Evolutionary conservation across 805 yeast genomes (phyloP).

Genomic region (Kuraishia ogatae): DNA sequence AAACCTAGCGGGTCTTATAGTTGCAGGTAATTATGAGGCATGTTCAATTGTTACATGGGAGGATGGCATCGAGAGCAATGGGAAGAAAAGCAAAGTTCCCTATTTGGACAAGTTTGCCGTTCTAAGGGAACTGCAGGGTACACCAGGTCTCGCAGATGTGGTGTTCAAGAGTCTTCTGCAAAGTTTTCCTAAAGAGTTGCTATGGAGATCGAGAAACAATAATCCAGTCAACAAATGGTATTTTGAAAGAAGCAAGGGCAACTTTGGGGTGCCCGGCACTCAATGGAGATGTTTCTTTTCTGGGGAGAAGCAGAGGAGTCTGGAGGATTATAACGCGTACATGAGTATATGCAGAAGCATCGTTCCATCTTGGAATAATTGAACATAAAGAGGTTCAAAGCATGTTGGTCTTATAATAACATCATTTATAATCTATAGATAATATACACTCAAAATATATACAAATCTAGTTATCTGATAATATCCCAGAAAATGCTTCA

Average conservation of each 20-base stretch:
- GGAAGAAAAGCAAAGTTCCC: conserved; percentile 34
- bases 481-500: no score
- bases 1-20: conserved; percentile 63
- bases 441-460: no score
- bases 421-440: no score
- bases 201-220: conserved; percentile 83
- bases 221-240: conserved; percentile 98
- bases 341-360: conserved; percentile 45
- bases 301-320: conserved; percentile 22
- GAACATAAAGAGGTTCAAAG: no score
- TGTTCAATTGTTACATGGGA: conserved; percentile 92
- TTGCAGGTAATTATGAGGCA: conserved; percentile 94
- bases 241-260: conserved; percentile 81
- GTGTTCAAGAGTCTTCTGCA: conserved; percentile 72
- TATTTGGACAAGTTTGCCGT: conserved; percentile 95
- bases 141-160: conserved; percentile 89
- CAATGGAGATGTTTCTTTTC: conserved; percentile 33
- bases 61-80: conserved; percentile 13
- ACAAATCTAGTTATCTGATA: no score
- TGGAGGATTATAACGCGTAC: conserved; percentile 36
- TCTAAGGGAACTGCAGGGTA: conserved; percentile 73
- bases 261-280: conserved; percentile 34
- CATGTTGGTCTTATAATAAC: no score
- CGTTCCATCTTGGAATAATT: conserved; percentile 39
- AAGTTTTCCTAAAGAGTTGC: conserved; percentile 60